These are phyloP conservation scores for Suillus subalutaceus DNA, from an alignment of 768 basidiomycete genomes.

Conservation along the genomic window DNA sequence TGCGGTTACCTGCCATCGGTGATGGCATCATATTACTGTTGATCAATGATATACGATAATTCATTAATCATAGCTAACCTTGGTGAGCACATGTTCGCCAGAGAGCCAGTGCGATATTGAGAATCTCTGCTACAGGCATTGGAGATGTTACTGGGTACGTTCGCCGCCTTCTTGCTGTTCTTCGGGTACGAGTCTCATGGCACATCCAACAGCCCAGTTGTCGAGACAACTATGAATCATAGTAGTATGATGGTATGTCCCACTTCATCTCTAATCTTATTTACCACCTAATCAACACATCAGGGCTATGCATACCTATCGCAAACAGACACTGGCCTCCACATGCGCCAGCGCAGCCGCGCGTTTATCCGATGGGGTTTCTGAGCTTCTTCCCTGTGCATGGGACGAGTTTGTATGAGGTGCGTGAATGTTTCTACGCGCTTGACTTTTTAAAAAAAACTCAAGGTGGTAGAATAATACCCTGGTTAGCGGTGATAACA, in stretches of 20 bases:
- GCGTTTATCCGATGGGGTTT: conserved; percentile 74
- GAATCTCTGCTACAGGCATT: conserved; percentile 45
- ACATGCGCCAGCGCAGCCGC: conserved; percentile 82
- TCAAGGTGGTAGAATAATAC: conserved; percentile 66
- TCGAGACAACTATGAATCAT: conserved; percentile 84
- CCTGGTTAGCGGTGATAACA: conserved; percentile 80
- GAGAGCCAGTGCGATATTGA: not conserved
- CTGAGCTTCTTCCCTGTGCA: conserved; percentile 80
- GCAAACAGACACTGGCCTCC: conserved; percentile 74
- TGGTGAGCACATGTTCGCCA: conserved; percentile 11
- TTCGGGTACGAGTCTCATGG: not conserved
- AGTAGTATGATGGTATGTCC: conserved; percentile 71
- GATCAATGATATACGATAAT: too few species aligned
- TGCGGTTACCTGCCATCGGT: too few species aligned
- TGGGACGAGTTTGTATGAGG: conserved; percentile 79
- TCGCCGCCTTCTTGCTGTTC: not conserved
- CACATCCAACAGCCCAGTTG: conserved; percentile 55
- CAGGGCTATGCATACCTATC: conserved; percentile 68
- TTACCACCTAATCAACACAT: conserved; percentile 3
- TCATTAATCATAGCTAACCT: conserved; percentile 5
- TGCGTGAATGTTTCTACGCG: conserved; percentile 25
- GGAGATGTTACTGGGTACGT: conserved; percentile 75
- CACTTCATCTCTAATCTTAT: not conserved
- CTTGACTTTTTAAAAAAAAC: not conserved
- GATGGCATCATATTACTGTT: too few species aligned